Evolutionary conservation across 1,284 basidiomycete genomes (phyloP).

Genomic region (Rhodotorula sp.): DNA sequence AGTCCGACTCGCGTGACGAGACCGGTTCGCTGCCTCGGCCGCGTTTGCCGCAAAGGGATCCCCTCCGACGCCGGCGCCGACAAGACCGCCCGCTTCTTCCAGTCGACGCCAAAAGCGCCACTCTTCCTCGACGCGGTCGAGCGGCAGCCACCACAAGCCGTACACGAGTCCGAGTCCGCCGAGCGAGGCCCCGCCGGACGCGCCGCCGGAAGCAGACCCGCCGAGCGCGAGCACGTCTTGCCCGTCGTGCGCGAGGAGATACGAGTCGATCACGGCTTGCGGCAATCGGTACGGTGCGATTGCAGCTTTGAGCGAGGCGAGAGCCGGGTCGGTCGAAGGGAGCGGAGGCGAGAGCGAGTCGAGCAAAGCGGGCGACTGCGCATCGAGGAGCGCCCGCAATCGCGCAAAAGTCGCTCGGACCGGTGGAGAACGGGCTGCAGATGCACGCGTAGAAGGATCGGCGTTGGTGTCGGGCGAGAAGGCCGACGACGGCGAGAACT

Average conservation of each 20-base stretch:
- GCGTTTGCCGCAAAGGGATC: slow-evolving; percentile 28
- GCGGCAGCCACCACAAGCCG: slow-evolving; percentile 52
- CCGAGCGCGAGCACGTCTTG: slow-evolving; percentile 41
- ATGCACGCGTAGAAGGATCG: background rate
- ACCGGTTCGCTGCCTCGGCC: background rate
- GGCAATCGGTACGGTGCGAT: slow-evolving; percentile 44
- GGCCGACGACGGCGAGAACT: background rate
- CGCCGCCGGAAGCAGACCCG: slow-evolving; percentile 19
- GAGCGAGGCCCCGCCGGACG: slow-evolving; percentile 9
- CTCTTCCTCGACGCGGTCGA: slow-evolving; percentile 87
- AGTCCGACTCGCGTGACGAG: slow-evolving; percentile 1
- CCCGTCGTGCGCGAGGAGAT: slow-evolving; percentile 44
- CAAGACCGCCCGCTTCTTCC: slow-evolving; percentile 54
- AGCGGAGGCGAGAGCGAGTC: slow-evolving; percentile 40
- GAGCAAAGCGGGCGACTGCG: slow-evolving; percentile 38
- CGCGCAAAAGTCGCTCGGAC: slow-evolving; percentile 36
- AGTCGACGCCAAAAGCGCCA: slow-evolving; percentile 92
- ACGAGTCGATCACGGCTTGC: slow-evolving; percentile 42
- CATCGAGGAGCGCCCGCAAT: slow-evolving; percentile 32
- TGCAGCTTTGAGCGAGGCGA: slow-evolving; percentile 22
- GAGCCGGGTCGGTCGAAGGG: slow-evolving; percentile 14
- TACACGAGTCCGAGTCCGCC: slow-evolving; percentile 43
- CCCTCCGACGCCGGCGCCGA: slow-evolving; percentile 9
- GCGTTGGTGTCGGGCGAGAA: background rate
- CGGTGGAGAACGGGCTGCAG: slow-evolving; percentile 27